Evolutionary conservation across 352 stramenopile genomes (phyloP), one percentile per base, ranked within the genome.

Genomic region (Pythium brachiatum): DNA sequence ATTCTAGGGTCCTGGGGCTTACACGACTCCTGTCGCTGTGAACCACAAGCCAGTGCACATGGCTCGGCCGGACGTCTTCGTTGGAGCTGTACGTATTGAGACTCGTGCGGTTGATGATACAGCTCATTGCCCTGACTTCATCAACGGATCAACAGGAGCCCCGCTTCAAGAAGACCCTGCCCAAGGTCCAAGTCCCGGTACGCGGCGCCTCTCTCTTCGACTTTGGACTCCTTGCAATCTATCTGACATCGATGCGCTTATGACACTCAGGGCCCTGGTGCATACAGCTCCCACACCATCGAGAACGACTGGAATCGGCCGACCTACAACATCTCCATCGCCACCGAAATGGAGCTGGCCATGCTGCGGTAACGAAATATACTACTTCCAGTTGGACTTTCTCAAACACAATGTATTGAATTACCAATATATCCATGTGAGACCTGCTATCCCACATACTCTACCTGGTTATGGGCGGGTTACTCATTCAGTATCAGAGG

Each of bases 321-420:
- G n/a, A 93, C 84, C 9, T 87, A 91, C 70, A 93, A 93, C 72
- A 90, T 93, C 64, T 87, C 81, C 15, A 93, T 93, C 62, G 84
- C 84, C 21, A 93, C 84, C 3, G 81, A 93, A 55, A 93, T 93
- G 84, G 82, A 92, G 53, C 58, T 89, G 3, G 81, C 81, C 41
- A 89, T 89, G 72, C 60, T 89, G 38, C 74, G 62, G 48, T 74
- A 52, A 53, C n/a, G n/a, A n/a, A n/a, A n/a, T n/a, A n/a, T n/a
- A n/a, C n/a, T 44, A 8, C 38, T 9, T n/a, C 5, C 36, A 55
- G 5, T 31, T 23, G 20, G 31, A 38, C 48, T 25, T 31, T 15
- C 20, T 34, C 11, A 31, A n/a, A 5, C 11, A 15, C 9, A 48
- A 51, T 29, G 16, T 31, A 59, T 27, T 50, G 41, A 62, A 47